Base-by-base conservation (phyloP, 1,139 yeast species). In the Debaryomycetaceae sp. region DNA sequence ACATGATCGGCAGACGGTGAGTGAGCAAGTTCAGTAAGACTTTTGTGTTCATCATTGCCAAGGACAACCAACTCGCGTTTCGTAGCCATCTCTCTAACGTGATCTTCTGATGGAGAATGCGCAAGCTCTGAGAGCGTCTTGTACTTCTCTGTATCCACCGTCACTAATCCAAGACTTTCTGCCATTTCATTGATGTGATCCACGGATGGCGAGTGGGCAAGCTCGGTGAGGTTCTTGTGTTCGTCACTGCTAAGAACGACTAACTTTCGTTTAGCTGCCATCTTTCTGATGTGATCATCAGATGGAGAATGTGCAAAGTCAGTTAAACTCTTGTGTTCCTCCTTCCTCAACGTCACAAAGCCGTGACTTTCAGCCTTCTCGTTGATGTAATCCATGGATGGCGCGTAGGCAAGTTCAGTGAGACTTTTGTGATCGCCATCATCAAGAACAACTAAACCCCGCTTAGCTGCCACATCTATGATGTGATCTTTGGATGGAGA, bases 101-200 rank as follows among this genome's bases (percentile, higher is more conserved):
- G 45, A 4, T 48, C 54, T 11, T 35, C 17, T 1, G 55, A 33
- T 9, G 63, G 65, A 4, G 29, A 16, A 21, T 44, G 29, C 1
- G 51, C 47, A 12, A 27, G 32, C 4, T 35, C 15, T 12, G 23
- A 3, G 31, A 28, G 18, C 5, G 22, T 15, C 7, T 28, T 41
- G n/a, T 26, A 19, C 13, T 34, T 23, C 7, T 16, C 12, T 7
- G 11, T 15, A 6, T 29, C 6, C 5, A 16, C 9, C 20, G 28
- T 23, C 9, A 35, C 37, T 13, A 26, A 16, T 5, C 35, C 35
- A 12, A 18, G 22, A 13, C 16, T 12, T 18, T 18, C 24, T 30
- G 39, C 38, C 20, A 30, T 25, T 4, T 30, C 32, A 19, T 20
- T 28, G 10, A 26, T 5, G 16, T 43, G 44, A 3, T 45, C 49